Evolutionary conservation across 345 rosid genomes (phyloP).

Genomic region (Eucalyptus cloeziana): DNA sequence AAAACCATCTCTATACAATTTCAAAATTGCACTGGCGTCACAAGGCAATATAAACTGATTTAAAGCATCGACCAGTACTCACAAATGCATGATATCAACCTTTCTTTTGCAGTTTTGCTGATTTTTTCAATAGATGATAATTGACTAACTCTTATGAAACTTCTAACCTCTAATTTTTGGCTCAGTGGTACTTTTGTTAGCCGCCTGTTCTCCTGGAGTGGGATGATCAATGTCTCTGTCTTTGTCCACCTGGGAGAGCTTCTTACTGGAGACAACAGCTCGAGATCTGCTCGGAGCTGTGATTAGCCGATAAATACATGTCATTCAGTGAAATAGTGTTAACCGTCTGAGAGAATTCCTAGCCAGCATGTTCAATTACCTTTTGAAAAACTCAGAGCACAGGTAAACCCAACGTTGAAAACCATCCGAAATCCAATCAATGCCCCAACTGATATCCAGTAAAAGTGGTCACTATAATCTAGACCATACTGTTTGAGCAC

Average conservation of each 20-base stretch:
- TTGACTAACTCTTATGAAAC: neutral
- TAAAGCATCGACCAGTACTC: neutral
- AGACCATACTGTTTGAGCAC: conserved; percentile 16
- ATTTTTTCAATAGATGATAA: neutral
- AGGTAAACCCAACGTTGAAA: conserved; percentile 20
- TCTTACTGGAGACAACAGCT: conserved; percentile 7
- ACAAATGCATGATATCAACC: neutral
- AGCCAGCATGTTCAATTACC: conserved; percentile 1
- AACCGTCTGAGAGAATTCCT: neutral
- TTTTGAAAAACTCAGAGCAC: conserved; percentile 11
- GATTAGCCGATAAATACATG: neutral
- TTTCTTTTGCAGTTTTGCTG: neutral
- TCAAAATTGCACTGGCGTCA: neutral
- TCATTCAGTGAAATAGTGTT: neutral
- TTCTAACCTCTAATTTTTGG: conserved; percentile 10
- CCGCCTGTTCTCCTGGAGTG: neutral
- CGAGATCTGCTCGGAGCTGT: conserved; percentile 20
- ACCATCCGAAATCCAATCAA: conserved; percentile 28
- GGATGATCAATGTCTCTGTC: neutral
- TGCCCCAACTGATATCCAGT: conserved; percentile 23
- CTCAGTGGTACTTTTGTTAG: neutral
- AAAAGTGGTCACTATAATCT: conserved; percentile 9
- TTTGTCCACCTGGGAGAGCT: neutral
- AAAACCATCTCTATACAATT: conserved; percentile 7
- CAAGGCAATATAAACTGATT: neutral